Conservation (phyloP, 805 yeast genomes). For the Cyberlindnera veronae region DNA sequence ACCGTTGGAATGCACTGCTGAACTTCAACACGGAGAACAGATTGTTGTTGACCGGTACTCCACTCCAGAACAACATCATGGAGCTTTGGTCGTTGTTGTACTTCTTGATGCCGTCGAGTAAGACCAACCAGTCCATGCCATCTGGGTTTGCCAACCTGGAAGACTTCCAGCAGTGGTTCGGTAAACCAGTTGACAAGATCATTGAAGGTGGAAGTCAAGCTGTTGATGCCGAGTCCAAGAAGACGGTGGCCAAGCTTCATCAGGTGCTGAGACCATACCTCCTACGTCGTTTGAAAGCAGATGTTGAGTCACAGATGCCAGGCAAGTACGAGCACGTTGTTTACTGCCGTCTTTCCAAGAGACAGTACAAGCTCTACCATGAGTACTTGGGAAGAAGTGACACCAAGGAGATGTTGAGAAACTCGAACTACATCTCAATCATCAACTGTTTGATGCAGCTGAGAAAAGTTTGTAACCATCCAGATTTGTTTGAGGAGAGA, state of each 20-base stretch:
- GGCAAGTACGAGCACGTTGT: constrained; percentile 94
- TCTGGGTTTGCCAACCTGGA: constrained; percentile 91
- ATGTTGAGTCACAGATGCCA: constrained; percentile 99
- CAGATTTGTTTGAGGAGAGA: constrained; percentile 92
- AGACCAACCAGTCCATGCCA: constrained; percentile 71
- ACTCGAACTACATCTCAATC: constrained; percentile 92
- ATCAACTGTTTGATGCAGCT: constrained; percentile 97
- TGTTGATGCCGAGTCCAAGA: constrained; percentile 72
- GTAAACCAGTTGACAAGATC: constrained; percentile 91
- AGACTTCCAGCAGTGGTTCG: constrained; percentile 98
- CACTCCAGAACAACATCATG: constrained; percentile 89
- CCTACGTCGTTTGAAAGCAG: constrained; percentile 86
- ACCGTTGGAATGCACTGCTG: constrained; percentile 93
- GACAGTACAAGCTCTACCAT: constrained; percentile 89
- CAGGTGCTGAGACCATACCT: constrained; percentile 92
- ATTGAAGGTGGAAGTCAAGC: constrained; percentile 65
- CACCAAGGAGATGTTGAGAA: constrained; percentile 87
- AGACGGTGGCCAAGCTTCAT: constrained; percentile 85
- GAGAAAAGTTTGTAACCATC: constrained; percentile 94
- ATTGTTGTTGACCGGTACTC: constrained; percentile 90
- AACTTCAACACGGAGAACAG: constrained; percentile 93
- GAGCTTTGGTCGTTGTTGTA: constrained; percentile 95
- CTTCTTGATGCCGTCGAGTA: constrained; percentile 91
- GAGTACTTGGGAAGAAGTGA: constrained; percentile 97
- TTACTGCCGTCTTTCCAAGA: constrained; percentile 85